Conservation (phyloP, 306 rosid genomes). For the Spatholobus suberectus region DNA sequence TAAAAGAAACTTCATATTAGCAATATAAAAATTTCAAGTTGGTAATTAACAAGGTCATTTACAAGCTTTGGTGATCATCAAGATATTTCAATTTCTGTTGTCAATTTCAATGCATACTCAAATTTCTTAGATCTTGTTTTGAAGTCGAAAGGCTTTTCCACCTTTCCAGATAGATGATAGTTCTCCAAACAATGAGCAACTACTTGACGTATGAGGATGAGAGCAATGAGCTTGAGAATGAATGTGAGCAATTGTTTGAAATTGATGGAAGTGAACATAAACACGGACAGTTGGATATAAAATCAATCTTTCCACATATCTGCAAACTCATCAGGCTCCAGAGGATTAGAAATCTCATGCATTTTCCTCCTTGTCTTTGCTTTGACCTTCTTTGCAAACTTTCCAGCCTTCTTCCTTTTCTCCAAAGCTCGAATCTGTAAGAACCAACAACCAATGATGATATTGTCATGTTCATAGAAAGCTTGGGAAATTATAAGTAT, state of each 20-base stretch:
- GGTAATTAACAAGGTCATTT: background rate
- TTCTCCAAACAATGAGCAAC: conserved; percentile 66
- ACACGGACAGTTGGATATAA: too few relatives aligned
- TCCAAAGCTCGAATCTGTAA: conserved; percentile 78
- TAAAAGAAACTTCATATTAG: background rate
- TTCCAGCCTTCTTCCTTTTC: conserved; percentile 81
- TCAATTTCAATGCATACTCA: conserved; percentile 32
- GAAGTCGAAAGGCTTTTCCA: conserved; percentile 13
- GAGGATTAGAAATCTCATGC: conserved; percentile 81
- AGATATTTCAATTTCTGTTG: conserved; percentile 1
- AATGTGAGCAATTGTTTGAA: background rate
- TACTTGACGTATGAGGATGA: too few relatives aligned
- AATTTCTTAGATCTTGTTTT: conserved; percentile 21
- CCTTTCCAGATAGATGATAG: conserved; percentile 68
- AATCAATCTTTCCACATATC: conserved; percentile 84
- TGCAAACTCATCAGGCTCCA: conserved; percentile 90
- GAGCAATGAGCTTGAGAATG: too few relatives aligned
- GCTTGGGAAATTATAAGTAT: background rate
- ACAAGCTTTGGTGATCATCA: conserved; percentile 29
- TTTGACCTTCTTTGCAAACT: conserved; percentile 87
- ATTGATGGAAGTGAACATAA: too few relatives aligned
- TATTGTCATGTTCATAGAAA: background rate
- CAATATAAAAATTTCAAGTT: background rate
- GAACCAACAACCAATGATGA: background rate
- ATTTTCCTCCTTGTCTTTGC: conserved; percentile 95